Conservation (phyloP, 2,329 filamentous ascomycete species). For the Fusarium tanahbumbuense region DNA sequence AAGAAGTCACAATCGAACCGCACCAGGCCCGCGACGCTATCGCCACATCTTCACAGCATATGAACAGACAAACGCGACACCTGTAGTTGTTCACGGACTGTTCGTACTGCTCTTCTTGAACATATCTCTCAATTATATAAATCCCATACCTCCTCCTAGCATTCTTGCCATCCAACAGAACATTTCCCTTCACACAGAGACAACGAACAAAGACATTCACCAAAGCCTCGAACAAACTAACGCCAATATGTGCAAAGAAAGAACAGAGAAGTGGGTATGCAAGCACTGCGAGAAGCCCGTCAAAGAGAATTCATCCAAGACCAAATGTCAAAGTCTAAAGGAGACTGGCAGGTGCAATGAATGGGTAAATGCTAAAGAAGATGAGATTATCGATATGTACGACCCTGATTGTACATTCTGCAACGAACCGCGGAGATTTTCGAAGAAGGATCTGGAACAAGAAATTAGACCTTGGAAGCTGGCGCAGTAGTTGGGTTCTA, state of each 20-base stretch:
- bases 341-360: accelerated
- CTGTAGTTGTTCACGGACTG: background rate
- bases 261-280: background rate
- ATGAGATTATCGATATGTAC: background rate
- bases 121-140: accelerated
- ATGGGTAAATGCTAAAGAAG: background rate
- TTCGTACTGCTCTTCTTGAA: background rate
- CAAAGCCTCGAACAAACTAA: background rate
- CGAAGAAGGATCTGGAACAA: background rate
- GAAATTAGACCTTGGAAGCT: background rate
- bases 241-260: background rate
- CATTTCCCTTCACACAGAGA: background rate
- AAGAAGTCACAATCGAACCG: background rate
- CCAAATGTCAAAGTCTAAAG: background rate
- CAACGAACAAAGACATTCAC: background rate
- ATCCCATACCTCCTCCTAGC: accelerated
- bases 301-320: background rate
- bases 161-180: accelerated
- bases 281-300: background rate
- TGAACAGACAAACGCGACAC: background rate
- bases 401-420: background rate
- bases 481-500: background rate
- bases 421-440: background rate
- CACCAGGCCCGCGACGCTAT: background rate
- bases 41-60: background rate